Conservation (phyloP, 306 rosid genomes). For the Pyrus communis region DNA sequence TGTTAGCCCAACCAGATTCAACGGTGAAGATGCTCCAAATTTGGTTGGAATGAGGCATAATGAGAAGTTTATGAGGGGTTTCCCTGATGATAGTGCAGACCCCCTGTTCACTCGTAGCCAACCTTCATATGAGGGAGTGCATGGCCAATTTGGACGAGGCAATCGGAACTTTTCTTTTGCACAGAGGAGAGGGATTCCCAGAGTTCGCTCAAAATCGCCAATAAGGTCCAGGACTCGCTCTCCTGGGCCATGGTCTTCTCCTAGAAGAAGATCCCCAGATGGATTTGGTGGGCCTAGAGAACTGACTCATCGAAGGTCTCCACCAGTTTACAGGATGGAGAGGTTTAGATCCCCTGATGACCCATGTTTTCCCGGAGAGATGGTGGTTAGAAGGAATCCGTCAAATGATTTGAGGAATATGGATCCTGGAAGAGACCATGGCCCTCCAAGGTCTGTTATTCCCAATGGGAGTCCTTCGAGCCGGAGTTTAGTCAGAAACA, state of each 20-base stretch:
- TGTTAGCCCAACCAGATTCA: conserved; percentile 58
- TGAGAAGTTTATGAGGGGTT: conserved; percentile 56
- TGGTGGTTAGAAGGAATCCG: conserved; percentile 57
- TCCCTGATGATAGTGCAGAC: conserved; percentile 43
- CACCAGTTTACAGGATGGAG: conserved; percentile 53
- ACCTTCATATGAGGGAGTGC: conserved; percentile 45
- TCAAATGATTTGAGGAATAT: conserved; percentile 66
- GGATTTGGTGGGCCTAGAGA: conserved; percentile 68
- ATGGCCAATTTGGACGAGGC: conserved; percentile 56
- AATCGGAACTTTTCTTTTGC: conserved; percentile 51
- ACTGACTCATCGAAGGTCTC: conserved; percentile 49
- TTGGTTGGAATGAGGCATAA: conserved; percentile 50
- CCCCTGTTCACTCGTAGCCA: conserved; percentile 51
- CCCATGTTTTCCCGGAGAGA: conserved; percentile 48
- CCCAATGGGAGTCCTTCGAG: conserved; percentile 54
- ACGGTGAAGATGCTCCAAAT: conserved; percentile 49
- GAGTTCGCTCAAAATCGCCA: conserved; percentile 66
- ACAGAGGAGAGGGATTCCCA: conserved; percentile 53
- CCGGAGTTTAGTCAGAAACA: conserved; percentile 43
- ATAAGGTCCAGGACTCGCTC: conserved; percentile 73
- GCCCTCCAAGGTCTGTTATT: conserved; percentile 58
- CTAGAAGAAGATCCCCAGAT: conserved; percentile 69
- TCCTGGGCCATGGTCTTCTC: conserved; percentile 70
- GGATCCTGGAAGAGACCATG: conserved; percentile 61
- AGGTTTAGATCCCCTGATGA: conserved; percentile 84